Conservation (phyloP, 192 early-diverging fungal genomes). For the Diversispora eburnea region DNA sequence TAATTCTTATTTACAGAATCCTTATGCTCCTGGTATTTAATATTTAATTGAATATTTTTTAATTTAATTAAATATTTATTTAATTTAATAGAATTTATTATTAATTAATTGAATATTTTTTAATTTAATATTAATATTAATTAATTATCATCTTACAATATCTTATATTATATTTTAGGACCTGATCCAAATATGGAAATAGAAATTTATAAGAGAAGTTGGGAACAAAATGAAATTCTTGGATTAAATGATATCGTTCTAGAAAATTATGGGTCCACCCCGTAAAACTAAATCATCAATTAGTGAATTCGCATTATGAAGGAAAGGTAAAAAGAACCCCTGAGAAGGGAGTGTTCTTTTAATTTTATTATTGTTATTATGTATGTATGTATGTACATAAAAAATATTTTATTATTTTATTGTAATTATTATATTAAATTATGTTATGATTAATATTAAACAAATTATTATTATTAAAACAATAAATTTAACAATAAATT, state of each 20-base stretch:
- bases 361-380: too few species aligned
- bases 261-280: constrained; percentile 55
- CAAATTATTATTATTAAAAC: too few species aligned
- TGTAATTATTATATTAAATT: too few species aligned
- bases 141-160: too few species aligned
- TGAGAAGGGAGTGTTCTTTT: too few species aligned
- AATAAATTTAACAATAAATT: too few species aligned
- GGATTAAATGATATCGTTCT: constrained; percentile 87
- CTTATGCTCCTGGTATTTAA: constrained; percentile 70
- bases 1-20: constrained; percentile 89
- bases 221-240: constrained; percentile 82
- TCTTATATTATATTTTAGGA: constrained; percentile 30
- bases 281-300: background rate
- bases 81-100: constrained; percentile 30
- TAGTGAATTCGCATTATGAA: background rate
- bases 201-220: constrained; percentile 80
- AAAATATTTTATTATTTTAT: too few species aligned
- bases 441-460: too few species aligned
- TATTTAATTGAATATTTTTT: background rate
- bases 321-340: too few species aligned
- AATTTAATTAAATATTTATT: background rate
- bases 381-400: too few species aligned
- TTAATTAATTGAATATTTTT: background rate
- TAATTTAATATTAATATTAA: background rate
- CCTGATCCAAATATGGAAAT: constrained; percentile 90